Evolutionary conservation across 139 green algal species (phyloP), one percentile per base, ranked within the genome.

Genomic region (Astrephomene gubernaculifera): DNA sequence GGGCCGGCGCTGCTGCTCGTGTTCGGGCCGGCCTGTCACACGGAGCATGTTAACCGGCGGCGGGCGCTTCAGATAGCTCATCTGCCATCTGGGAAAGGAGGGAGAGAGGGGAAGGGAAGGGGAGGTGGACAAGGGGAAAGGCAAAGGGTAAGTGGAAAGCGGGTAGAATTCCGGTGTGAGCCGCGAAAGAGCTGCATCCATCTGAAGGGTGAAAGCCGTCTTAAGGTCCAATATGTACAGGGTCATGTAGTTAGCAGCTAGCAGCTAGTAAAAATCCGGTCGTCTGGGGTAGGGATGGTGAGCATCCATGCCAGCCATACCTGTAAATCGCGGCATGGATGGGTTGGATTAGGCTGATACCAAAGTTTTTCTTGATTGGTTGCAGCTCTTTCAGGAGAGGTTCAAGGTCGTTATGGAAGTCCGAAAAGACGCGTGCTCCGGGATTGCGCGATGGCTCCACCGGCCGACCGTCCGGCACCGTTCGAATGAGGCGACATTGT

Each of bases 21-120:
- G 68, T n/a, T 86, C 69, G 4, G 85, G 79, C 0, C 78, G 39
- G 41, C 78, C 85, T 17, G 85, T 89, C 25, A 89, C 68, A 3
- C 85, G 78, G 38, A 89, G 57, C 85, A 86, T 89, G 78, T 89
- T 89, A 65, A 89, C 85, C 2, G 57, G 78, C 1, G 85, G 78
- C 3, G 78, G 76, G 4, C 43, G 31, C 6, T 33, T 1, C 33
- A 89, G 69, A 70, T 89, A 89, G 29, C 38, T 67, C 85, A 86
- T 85, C 67, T 89, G 85, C 45, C 81, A 89, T 31, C 85, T 79
- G 67, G 31, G 45, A 1, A 39, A 31, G 27, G 33, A 29, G 22
- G 7, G 25, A 5, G 1, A 4, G 33, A 10, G 27, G 4, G 74
- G 49, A 57, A 35, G 38, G 75, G 27, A 22, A 14, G 69, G 29